Evolutionary conservation across 2,329 filamentous ascomycete species (phyloP), one percentile per base, ranked within the genome.

Genomic region (Neofusicoccum sp.): DNA sequence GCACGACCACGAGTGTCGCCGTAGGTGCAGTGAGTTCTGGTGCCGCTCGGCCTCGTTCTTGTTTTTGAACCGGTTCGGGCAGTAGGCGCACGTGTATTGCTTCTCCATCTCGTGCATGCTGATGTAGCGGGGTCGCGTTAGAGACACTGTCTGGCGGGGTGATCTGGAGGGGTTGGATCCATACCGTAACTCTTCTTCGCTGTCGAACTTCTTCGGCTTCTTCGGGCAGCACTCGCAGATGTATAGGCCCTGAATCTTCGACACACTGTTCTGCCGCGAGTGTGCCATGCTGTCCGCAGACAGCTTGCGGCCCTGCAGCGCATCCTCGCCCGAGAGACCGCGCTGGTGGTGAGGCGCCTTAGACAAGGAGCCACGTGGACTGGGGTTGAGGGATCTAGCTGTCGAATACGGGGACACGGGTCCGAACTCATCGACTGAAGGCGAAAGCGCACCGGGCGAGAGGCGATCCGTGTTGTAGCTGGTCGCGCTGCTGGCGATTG

Each of bases 1-100:
- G 75, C 95, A 99, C 9, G 93, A 97, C 95, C 95, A 99, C 51
- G 93, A 97, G 77, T 98, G 92, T 26, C 89, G 88, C 34, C 93
- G 87, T 7, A 98, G 84, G 74, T 98, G 93, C 9, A 98, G 84
- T 12, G 93, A 96, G 70, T 97, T 98, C 71, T 96, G 93, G 73
- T 98, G 93, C 33, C 95, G 86, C 75, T 98, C 93, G 2, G 93
- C 93, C 78, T 98, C 95, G 69, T 98, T 98, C 78, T 98, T 98
- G 79, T 98, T 98, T 78, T 98, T 98, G 81, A 98, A 98, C 9
- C 93, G 87, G 73, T 97, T 97, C 43, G 89, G 89, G 74, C 93
- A 98, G 73, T 91, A 98, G 30, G 86, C 84, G 75, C 93, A 98
- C 64, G 90, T 90, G 74, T 97, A 98, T 76, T 98, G 93, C 76